Conservation (phyloP, 2,329 filamentous ascomycete genomes). For the Aspergillus udagawae region DNA sequence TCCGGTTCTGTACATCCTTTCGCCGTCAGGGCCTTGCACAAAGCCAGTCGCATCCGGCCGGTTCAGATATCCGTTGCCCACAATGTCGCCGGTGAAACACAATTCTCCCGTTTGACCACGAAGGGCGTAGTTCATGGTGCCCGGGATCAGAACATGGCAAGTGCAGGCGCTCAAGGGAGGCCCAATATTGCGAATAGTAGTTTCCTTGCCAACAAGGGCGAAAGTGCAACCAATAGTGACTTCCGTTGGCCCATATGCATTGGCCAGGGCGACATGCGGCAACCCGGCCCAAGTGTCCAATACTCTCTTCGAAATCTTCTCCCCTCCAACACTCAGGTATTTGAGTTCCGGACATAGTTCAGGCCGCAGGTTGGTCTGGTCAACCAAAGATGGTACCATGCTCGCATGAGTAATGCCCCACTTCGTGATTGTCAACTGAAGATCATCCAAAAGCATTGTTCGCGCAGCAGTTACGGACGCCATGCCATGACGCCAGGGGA, state of each 20-base stretch:
- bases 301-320: constrained; percentile 31
- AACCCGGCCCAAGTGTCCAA: constrained; percentile 29
- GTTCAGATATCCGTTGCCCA: constrained; percentile 27
- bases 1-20: constrained; percentile 69
- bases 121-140: constrained; percentile 19
- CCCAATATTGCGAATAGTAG: constrained; percentile 29
- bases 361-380: constrained; percentile 20
- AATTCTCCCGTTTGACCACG: constrained; percentile 27
- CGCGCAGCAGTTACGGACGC: constrained; percentile 22
- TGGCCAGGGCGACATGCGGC: constrained; percentile 22
- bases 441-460: constrained; percentile 26
- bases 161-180: constrained; percentile 21
- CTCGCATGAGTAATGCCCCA: constrained; percentile 29
- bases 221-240: constrained; percentile 33
- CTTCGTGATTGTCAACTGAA: constrained; percentile 21
- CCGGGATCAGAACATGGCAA: constrained; percentile 26
- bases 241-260: constrained; percentile 35
- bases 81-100: constrained; percentile 26
- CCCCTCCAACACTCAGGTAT: constrained; percentile 32
- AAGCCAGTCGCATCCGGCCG: constrained; percentile 25
- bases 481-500: constrained; percentile 28
- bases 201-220: constrained; percentile 18
- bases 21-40: constrained; percentile 13
- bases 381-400: constrained; percentile 26
- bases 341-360: constrained; percentile 23